phyloP scores from a whole-genome alignment of 2,329 filamentous ascomycete species.

The Chaetoscypha palmicola region DNA sequence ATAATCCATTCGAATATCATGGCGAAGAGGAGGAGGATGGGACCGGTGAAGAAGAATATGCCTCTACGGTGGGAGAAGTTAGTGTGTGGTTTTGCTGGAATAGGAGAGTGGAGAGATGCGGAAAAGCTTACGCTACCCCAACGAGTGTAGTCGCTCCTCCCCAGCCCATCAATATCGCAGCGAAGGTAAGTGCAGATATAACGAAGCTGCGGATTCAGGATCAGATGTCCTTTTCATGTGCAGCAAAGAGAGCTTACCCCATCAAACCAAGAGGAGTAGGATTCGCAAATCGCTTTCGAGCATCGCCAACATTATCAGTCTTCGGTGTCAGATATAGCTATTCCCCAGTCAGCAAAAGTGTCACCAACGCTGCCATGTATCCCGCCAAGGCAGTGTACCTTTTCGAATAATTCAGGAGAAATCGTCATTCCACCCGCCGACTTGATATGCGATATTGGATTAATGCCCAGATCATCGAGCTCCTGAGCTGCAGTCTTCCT shows the following conservation, averaged over 20 bases:
- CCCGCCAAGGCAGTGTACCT: too few relatives aligned
- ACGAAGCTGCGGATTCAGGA: conserved; percentile 31
- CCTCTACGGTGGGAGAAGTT: conserved; percentile 10
- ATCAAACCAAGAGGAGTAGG: conserved; percentile 22
- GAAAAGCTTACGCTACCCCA: conserved; percentile 17
- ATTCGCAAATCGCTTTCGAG: conserved; percentile 21
- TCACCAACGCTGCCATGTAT: too few relatives aligned
- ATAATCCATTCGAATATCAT: conserved; percentile 48
- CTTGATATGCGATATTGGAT: conserved; percentile 11
- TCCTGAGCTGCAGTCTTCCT: neutral
- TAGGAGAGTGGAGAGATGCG: too few relatives aligned
- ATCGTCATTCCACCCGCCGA: conserved; percentile 18
- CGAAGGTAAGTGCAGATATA: conserved; percentile 26
- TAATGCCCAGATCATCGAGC: neutral
- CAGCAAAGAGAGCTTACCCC: conserved; percentile 10
- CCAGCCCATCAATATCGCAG: conserved; percentile 21
- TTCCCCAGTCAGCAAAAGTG: too few relatives aligned
- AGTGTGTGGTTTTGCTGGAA: neutral
- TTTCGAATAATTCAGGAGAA: conserved; percentile 23
- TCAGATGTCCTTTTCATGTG: neutral
- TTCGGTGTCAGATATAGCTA: conserved; percentile 23
- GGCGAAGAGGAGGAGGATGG: conserved; percentile 39
- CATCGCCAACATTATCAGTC: conserved; percentile 13
- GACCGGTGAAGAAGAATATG: conserved; percentile 32
- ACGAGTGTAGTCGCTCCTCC: conserved; percentile 18